phyloP scores from a whole-genome alignment of 176 grass and related monocot genomes.

The Carex littledalei region DNA sequence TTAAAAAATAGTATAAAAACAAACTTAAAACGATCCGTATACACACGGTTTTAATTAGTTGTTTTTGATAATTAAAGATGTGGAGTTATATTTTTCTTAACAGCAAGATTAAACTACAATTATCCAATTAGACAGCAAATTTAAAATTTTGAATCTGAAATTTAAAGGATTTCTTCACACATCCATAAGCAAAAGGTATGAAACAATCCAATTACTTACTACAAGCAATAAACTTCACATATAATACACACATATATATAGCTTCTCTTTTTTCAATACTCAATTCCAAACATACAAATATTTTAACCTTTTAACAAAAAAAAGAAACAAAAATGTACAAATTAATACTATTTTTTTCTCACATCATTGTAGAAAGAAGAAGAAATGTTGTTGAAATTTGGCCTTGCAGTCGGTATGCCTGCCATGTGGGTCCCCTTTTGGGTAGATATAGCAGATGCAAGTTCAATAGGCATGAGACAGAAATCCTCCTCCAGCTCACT shows the following conservation, averaged over 20 bases:
- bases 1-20: not conserved
- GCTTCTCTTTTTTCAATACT: not conserved
- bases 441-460: conserved; percentile 52
- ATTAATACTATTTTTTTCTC: not conserved
- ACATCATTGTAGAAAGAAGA: not conserved
- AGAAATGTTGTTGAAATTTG: not conserved
- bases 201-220: too few species aligned
- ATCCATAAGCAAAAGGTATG: too few species aligned
- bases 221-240: too few species aligned
- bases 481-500: conserved; percentile 33
- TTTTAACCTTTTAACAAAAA: not conserved
- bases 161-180: too few species aligned
- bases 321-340: not conserved
- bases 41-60: not conserved
- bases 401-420: conserved; percentile 23
- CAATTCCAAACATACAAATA: not conserved
- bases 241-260: not conserved
- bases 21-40: not conserved
- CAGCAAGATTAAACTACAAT: not conserved
- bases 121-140: not conserved
- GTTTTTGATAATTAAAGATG: not conserved
- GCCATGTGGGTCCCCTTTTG: conserved; percentile 34
- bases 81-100: not conserved
- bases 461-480: conserved; percentile 71
- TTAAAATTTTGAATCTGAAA: not conserved